These are phyloP conservation scores for Stemphylium lycopersici DNA, from an alignment of 2,329 filamentous ascomycete species.

Conservation along the genomic window DNA sequence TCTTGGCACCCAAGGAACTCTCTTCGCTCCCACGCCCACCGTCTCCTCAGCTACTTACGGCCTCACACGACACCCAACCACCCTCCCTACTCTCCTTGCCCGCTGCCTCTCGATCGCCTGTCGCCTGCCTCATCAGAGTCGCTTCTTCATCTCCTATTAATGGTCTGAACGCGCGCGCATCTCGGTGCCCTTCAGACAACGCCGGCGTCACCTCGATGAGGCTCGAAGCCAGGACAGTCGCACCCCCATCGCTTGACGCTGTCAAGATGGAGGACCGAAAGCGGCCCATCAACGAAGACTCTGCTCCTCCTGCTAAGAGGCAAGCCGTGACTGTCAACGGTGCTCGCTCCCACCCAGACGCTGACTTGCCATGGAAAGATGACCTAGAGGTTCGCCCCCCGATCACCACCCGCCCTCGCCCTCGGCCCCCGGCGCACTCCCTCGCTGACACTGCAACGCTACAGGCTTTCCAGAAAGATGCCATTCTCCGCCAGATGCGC, in stretches of 20 bases:
- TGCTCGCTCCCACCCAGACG: conserved; percentile 67
- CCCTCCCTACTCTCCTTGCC: conserved; percentile 4
- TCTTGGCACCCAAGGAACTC: conserved; percentile 19
- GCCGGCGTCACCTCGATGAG: conserved; percentile 73
- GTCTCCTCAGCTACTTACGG: conserved; percentile 22
- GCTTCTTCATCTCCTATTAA: conserved; percentile 18
- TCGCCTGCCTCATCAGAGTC: conserved; percentile 31
- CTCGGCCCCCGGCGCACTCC: conserved; percentile 31
- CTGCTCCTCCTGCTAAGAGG: conserved; percentile 88
- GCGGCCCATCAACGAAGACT: conserved; percentile 86
- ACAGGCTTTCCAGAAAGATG: conserved; percentile 92
- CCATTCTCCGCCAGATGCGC: conserved; percentile 95
- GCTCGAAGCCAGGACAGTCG: conserved; percentile 74
- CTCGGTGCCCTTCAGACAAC: conserved; percentile 25
- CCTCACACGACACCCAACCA: conserved; percentile 35
- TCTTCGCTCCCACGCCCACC: conserved; percentile 26
- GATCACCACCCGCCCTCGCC: conserved; percentile 24
- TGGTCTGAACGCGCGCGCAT: conserved; percentile 30
- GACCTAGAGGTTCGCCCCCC: conserved; percentile 72
- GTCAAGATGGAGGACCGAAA: conserved; percentile 99
- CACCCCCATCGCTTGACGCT: conserved; percentile 78
- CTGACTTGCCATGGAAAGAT: conserved; percentile 73
- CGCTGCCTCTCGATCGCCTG: conserved; percentile 19
- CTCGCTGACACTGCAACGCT: conserved; percentile 39
- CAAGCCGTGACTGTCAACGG: conserved; percentile 79